These are phyloP conservation scores for Lasiosphaeris hirsuta DNA, from an alignment of 495 filamentous ascomycete species.

Conservation along the genomic window DNA sequence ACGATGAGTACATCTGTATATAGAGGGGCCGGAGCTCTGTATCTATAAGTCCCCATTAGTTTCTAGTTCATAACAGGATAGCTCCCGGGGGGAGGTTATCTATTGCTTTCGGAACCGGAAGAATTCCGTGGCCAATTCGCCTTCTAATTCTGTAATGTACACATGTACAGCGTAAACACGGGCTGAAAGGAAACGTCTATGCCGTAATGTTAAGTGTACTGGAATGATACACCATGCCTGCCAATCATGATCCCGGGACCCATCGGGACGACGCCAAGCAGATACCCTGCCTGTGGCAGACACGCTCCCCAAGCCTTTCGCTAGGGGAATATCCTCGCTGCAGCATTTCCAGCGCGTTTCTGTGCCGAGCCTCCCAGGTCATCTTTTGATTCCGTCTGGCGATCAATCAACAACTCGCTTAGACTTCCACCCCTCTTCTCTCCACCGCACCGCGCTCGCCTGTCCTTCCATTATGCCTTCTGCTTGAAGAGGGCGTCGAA, in stretches of 20 bases:
- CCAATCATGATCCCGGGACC: conserved; percentile 1
- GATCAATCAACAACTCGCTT: no score
- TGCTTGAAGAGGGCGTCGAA: conserved; percentile 60
- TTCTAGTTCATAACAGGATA: no score
- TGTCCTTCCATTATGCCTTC: conserved; percentile 32
- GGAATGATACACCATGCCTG: conserved; percentile 38
- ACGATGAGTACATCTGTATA: no score
- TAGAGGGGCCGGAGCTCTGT: no score
- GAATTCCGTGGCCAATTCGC: conserved; percentile 15
- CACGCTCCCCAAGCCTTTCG: background rate
- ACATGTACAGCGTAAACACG: conserved; percentile 40
- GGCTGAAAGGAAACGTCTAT: conserved; percentile 41
- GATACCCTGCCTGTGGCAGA: background rate
- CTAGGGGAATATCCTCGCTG: conserved; percentile 1
- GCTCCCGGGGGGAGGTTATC: background rate
- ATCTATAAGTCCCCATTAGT: no score
- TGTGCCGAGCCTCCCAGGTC: background rate
- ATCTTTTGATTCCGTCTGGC: no score
- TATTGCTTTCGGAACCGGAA: background rate
- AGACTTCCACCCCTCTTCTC: background rate
- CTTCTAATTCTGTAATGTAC: conserved; percentile 38
- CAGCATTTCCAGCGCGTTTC: background rate
- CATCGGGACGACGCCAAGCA: background rate
- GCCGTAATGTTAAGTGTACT: conserved; percentile 31
- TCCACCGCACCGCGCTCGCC: background rate